Evolutionary conservation across 2,329 filamentous ascomycete species (phyloP).

Genomic region (Fusarium sp.): DNA sequence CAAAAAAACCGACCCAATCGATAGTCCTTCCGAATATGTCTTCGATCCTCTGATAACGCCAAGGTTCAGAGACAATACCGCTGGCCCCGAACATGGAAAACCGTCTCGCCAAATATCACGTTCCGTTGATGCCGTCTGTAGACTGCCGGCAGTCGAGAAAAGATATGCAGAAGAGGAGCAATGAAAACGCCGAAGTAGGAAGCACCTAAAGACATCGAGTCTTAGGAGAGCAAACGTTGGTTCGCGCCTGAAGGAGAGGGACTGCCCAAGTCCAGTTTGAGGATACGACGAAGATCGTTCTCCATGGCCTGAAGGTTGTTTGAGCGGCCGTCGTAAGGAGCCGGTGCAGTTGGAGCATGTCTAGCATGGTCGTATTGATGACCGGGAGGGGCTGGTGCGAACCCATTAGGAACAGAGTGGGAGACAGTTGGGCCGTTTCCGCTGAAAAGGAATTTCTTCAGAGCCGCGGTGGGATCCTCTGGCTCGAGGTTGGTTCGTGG

Average conservation of each 20-base stretch:
- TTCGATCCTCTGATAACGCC: constrained; percentile 39
- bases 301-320: constrained; percentile 62
- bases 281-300: constrained; percentile 64
- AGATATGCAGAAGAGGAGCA: constrained; percentile 43
- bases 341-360: constrained; percentile 6
- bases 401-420: constrained; percentile 33
- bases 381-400: constrained; percentile 35
- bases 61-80: constrained; percentile 39
- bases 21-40: constrained; percentile 36
- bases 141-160: constrained; percentile 41
- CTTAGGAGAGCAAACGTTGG: constrained; percentile 47
- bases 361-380: constrained; percentile 27
- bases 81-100: constrained; percentile 23
- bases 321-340: constrained; percentile 24
- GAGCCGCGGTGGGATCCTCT: constrained; percentile 59
- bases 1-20: constrained; percentile 35
- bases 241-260: constrained; percentile 42
- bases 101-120: constrained; percentile 30
- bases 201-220: constrained; percentile 20
- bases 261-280: constrained; percentile 58
- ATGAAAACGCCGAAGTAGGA: constrained; percentile 36
- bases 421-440: constrained; percentile 48
- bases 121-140: constrained; percentile 39
- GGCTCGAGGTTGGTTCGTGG: constrained; percentile 25
- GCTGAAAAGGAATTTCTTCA: constrained; percentile 69